A percentile compares a stretch with the other conserved stretches of the same genome.
Conservation (phyloP, 116 monocot species). For the Iris pallida region DNA sequence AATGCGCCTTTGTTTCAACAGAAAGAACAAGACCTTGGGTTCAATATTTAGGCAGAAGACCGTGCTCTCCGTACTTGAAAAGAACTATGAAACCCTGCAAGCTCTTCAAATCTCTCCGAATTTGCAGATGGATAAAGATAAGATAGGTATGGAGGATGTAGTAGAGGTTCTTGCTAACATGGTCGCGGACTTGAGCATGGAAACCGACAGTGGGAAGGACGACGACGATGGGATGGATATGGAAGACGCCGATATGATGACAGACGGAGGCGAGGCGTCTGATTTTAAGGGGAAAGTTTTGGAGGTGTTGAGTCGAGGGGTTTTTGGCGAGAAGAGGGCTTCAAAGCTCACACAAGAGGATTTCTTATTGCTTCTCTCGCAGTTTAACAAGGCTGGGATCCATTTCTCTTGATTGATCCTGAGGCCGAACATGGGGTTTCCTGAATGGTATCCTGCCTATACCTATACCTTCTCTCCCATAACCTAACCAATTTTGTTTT, state of each 20-base stretch:
- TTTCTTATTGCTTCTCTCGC: slow-evolving; percentile 79
- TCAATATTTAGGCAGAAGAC: slow-evolving; percentile 73
- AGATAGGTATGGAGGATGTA: slow-evolving; percentile 24
- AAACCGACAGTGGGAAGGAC: slow-evolving; percentile 17
- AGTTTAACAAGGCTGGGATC: slow-evolving; percentile 74
- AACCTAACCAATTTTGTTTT: too few relatives aligned
- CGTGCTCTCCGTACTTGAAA: slow-evolving; percentile 64
- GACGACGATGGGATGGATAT: slow-evolving; percentile 65
- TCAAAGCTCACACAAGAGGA: slow-evolving; percentile 82
- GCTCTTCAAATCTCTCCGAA: slow-evolving; percentile 38
- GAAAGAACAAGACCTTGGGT: slow-evolving; percentile 91
- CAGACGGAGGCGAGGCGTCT: slow-evolving; percentile 14
- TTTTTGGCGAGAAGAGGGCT: slow-evolving; percentile 83
- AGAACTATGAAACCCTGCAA: slow-evolving; percentile 89
- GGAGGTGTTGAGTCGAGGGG: slow-evolving; percentile 66
- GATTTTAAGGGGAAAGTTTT: slow-evolving; percentile 73
- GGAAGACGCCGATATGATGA: slow-evolving; percentile 43
- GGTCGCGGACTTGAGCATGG: slow-evolving; percentile 62
- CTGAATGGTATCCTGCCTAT: too few relatives aligned
- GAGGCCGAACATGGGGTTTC: too few relatives aligned
- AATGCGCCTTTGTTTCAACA: slow-evolving; percentile 69
- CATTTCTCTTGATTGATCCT: slow-evolving; percentile 51
- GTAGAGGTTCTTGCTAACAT: slow-evolving; percentile 50
- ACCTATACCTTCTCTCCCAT: too few relatives aligned
- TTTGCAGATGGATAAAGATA: slow-evolving; percentile 35